These are phyloP conservation scores for Aechmea fasciata DNA, from an alignment of 176 grass and related monocot genomes.

Conservation along the genomic window DNA sequence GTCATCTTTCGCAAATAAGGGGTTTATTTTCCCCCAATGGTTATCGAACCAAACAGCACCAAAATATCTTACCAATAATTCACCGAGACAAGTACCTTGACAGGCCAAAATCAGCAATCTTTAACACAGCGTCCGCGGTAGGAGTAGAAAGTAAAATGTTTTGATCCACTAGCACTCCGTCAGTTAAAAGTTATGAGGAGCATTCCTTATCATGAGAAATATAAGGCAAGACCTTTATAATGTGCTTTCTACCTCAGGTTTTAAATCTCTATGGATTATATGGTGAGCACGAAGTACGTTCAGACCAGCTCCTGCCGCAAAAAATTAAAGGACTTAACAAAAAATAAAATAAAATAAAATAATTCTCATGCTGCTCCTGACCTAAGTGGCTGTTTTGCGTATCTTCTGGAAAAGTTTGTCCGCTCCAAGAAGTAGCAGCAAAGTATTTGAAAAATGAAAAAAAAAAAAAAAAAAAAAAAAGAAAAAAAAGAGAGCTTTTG, in stretches of 20 bases:
- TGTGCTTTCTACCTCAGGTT: conserved; percentile 39
- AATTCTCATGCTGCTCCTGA: neutral
- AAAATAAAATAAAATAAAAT: too few relatives aligned
- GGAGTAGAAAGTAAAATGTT: conserved; percentile 42
- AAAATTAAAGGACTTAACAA: neutral
- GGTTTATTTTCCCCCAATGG: too few relatives aligned
- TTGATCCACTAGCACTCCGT: conserved; percentile 3
- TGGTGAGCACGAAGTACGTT: conserved; percentile 41
- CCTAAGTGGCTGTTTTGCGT: neutral
- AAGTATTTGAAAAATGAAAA: neutral
- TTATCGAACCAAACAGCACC: neutral
- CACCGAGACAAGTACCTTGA: conserved; percentile 23
- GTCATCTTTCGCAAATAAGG: too few relatives aligned
- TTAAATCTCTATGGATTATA: conserved; percentile 56
- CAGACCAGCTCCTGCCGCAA: conserved; percentile 49
- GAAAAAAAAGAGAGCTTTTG: conserved; percentile 1
- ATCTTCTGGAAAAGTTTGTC: too few relatives aligned
- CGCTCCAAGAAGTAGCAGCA: too few relatives aligned
- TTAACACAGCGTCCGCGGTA: conserved; percentile 13
- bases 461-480: neutral
- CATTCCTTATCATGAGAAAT: neutral
- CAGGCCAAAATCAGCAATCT: conserved; percentile 61
- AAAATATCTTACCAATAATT: neutral
- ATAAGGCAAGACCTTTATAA: neutral
- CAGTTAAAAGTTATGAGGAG: neutral